Percentiles rank a stretch among this genome's conserved stretches.
phyloP scores from a whole-genome alignment of 768 basidiomycete species.

The Phanerochaete carnosa region DNA sequence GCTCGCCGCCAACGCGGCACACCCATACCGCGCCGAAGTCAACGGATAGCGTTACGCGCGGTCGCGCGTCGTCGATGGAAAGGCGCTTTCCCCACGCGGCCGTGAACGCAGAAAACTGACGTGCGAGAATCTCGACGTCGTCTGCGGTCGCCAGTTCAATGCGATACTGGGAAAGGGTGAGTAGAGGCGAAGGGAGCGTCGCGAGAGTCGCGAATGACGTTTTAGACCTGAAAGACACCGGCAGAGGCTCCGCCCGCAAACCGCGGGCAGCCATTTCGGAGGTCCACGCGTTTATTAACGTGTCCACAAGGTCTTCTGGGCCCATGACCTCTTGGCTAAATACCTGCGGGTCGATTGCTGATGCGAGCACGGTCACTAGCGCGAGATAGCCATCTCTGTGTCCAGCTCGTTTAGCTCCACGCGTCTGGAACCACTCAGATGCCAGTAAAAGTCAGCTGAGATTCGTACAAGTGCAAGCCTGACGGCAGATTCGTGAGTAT shows the following conservation, averaged over 20 bases:
- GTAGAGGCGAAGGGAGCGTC: constrained; percentile 3
- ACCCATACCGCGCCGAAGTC: background rate
- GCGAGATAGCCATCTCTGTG: background rate
- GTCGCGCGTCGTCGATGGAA: background rate
- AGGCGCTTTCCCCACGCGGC: background rate
- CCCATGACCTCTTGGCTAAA: background rate
- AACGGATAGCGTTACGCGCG: background rate
- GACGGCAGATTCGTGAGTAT: background rate
- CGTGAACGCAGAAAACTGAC: constrained; percentile 6
- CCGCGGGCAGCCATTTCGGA: constrained; percentile 1
- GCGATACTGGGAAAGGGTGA: background rate
- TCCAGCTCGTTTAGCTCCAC: background rate
- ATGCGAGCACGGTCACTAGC: background rate
- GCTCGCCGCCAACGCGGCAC: background rate
- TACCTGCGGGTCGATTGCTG: background rate
- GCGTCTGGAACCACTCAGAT: background rate
- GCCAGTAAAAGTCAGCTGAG: background rate
- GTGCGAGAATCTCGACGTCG: constrained; percentile 7
- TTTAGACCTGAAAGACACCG: background rate
- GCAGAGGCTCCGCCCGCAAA: background rate
- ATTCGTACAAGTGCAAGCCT: background rate
- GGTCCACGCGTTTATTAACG: constrained; percentile 9
- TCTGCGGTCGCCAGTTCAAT: constrained; percentile 1
- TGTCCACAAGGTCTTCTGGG: background rate
- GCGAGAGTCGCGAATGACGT: constrained; percentile 8